Base-by-base conservation (phyloP, 2,329 filamentous ascomycete species). In the Sporothrix humicola region DNA sequence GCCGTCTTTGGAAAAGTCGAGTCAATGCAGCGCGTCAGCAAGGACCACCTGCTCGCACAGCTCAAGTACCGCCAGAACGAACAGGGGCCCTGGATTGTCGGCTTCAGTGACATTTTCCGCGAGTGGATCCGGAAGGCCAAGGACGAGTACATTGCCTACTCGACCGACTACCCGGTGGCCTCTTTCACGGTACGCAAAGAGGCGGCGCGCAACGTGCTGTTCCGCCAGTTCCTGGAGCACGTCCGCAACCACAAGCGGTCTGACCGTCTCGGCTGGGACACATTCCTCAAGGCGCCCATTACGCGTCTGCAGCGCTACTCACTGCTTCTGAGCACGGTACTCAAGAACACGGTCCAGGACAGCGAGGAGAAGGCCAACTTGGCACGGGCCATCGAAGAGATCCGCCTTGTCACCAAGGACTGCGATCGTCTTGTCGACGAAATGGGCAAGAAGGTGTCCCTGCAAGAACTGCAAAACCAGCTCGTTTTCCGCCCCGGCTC, bases 91-190 rank as follows among this genome's bases (percentile, higher is more conserved):
- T 99, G 94, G 90, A 91, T 99, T 74, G 87, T 89, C 13, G 96
- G 96, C 2, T 98, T 98, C 82, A 98, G 95, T 80, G 96, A 98
- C 79, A 93, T 99, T 69, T 98, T 99, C 85, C 88, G 96, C 74
- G 96, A 99, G 83, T 99, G 96, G 96, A 97, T 98, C 75, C 90
- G 96, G 76, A 98, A 98, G 82, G 96, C 96, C 46, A 94, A 92
- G 81, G 85, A 88, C 2, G 92, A 93, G 12, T 99, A 98, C 80
- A 90, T 98, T 75, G 94, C 97, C 74, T 99, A 98, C 81, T 95
- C 95, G 54, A 91, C 92, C 0, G 91, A 91, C 0, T 98, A 96
- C 77, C 95, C 95, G 0, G 90, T 91, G 74, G 95, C 96, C 0
- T 91, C 90, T 52, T 95, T 93, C 79, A 85, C 95, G 71, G 90